Evolutionary conservation across 352 stramenopile genomes (phyloP), one percentile per base, ranked within the genome.

Genomic region (Pythium oligandrum): DNA sequence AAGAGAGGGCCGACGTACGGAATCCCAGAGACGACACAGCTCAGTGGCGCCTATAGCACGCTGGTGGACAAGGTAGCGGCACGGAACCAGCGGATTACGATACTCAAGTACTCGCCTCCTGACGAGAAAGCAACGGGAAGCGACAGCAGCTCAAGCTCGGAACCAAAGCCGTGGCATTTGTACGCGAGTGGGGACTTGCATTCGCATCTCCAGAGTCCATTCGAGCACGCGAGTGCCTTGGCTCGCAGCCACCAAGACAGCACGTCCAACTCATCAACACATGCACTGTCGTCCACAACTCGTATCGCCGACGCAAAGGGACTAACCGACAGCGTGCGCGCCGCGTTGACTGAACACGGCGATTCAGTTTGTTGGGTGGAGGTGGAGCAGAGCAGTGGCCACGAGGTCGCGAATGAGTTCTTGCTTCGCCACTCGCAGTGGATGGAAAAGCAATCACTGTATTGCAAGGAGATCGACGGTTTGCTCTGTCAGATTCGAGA

Each of bases 291-390:
- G 17, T 26, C 17, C 0, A 0, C 17, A 26, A 26, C 17, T 26
- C 17, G 17, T 26, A 26, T 26, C 17, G 17, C 17, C 17, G 17
- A 26, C 17, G 17, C 17, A 26, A 26, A 26, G 17, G 17, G 17
- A 26, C 17, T 26, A 26, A 26, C 17, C 17, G 17, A 26, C 17
- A 26, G 17, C 0, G 17, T 26, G 17, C 17, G 17, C 17, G 17
- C 17, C 17, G 17, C 17, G 17, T 26, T 26, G 35, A 61, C 30
- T 30, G 43, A 63, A 11, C 51, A 59, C 5, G 47, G 52, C 1
- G 68, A 85, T 17, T 77, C 86, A 48, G 46, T 94, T 2, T 86
- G 75, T 42, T 94, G 83, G 83, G 40, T 91, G 3, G 81, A 94
- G 57, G 73, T 92, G 35, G 76, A 90, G 49, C 67, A 75, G 31